Evolutionary conservation across 352 stramenopile species (phyloP).

Genomic region (Phytophthora sp.): DNA sequence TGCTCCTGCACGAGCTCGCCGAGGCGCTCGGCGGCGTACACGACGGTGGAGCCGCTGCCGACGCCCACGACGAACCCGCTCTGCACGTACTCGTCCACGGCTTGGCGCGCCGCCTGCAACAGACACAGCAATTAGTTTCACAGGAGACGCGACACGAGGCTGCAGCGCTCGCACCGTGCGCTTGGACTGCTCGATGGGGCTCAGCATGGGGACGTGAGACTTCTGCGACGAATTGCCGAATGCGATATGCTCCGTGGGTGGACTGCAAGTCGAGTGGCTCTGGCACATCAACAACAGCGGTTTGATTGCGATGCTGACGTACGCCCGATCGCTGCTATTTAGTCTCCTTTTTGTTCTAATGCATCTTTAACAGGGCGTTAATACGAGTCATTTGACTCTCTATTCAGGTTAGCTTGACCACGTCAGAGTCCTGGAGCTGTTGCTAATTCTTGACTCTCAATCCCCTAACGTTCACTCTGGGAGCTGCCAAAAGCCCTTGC

Average conservation of each 20-base stretch:
- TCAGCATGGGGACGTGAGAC: conserved; percentile 34
- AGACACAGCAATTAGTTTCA: conserved; percentile 1
- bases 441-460: no score
- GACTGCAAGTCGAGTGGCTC: conserved; percentile 20
- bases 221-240: not conserved
- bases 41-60: conserved; percentile 98
- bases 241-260: not conserved
- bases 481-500: no score
- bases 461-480: no score
- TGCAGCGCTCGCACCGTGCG: conserved; percentile 45
- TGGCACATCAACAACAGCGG: conserved; percentile 18
- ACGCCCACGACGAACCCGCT: conserved; percentile 97
- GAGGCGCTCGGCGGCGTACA: conserved; percentile 97
- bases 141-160: not conserved
- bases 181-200: conserved; percentile 76
- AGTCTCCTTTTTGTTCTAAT: not conserved
- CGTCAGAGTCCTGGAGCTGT: no score
- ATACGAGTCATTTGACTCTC: no score
- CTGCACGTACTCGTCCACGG: conserved; percentile 93
- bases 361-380: no score
- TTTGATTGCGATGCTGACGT: conserved; percentile 24
- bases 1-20: conserved; percentile 93
- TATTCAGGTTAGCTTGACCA: no score
- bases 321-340: no score
- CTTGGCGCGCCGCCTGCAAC: conserved; percentile 73